phyloP scores from a whole-genome alignment of 2,329 filamentous ascomycete genomes.

The Biscogniauxia marginata region DNA sequence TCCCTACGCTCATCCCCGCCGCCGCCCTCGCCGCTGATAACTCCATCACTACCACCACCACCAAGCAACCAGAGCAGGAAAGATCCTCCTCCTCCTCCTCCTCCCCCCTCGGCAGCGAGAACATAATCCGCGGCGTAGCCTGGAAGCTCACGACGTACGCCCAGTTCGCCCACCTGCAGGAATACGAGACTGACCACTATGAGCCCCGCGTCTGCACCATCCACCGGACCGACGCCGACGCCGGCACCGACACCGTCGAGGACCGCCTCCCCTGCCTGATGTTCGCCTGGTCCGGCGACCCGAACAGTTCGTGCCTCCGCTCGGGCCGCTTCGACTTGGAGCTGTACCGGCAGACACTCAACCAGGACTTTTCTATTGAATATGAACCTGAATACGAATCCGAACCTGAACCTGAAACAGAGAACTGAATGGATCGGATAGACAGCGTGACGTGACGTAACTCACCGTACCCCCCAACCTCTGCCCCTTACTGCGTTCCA shows the following conservation, averaged over 20 bases:
- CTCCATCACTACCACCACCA: not conserved
- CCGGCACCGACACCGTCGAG: not conserved
- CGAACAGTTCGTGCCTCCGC: not conserved
- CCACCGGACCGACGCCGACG: not conserved
- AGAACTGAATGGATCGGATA: too few relatives aligned
- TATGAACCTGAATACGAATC: too few relatives aligned
- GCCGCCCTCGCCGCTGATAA: not conserved
- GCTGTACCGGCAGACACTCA: not conserved
- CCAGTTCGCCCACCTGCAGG: constrained; percentile 2
- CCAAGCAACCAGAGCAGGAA: not conserved
- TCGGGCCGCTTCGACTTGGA: constrained; percentile 4
- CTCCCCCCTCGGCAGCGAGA: too few relatives aligned
- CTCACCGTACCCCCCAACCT: too few relatives aligned
- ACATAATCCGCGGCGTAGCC: not conserved
- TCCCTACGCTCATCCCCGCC: not conserved
- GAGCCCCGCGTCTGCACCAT: not conserved
- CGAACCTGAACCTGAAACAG: not conserved
- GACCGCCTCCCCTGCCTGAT: not conserved
- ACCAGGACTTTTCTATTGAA: too few relatives aligned
- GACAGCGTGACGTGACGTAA: too few relatives aligned
- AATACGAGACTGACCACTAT: constrained; percentile 6
- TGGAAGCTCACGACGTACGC: constrained; percentile 3
- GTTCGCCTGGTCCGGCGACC: constrained; percentile 9
- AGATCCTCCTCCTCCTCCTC: too few relatives aligned
- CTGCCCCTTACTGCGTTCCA: too few relatives aligned